Percentiles rank a stretch among this genome's conserved stretches.
Evolutionary conservation across 2,329 filamentous ascomycete species (phyloP).

Genomic region (Daldinia sp.): DNA sequence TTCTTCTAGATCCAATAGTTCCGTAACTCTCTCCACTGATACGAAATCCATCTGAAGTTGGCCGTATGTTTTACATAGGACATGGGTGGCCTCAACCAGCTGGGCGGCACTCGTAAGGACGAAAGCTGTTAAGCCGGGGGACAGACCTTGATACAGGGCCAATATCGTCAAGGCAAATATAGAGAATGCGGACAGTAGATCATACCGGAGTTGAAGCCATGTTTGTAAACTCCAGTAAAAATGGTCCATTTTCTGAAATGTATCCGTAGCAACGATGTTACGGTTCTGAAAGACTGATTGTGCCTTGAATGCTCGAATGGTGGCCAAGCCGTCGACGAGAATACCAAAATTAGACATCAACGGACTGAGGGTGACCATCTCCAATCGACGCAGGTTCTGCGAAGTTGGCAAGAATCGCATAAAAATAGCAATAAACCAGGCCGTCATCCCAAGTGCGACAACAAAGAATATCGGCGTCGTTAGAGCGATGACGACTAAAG

Average conservation of each 20-base stretch:
- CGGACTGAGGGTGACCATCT: conserved; percentile 90
- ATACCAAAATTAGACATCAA: conserved; percentile 94
- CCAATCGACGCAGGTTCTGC: conserved; percentile 83
- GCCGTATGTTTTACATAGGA: conserved; percentile 83
- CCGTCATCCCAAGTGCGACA: conserved; percentile 76
- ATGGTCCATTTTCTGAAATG: conserved; percentile 94
- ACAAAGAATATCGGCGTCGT: conserved; percentile 82
- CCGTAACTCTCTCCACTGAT: conserved; percentile 86
- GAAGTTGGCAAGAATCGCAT: conserved; percentile 83
- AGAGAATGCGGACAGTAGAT: conserved; percentile 76
- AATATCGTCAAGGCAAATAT: conserved; percentile 80
- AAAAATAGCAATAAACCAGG: conserved; percentile 80
- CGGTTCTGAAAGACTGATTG: conserved; percentile 83
- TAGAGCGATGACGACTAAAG: conserved; percentile 81
- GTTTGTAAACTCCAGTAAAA: conserved; percentile 92
- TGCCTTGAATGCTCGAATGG: conserved; percentile 84
- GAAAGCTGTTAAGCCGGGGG: conserved; percentile 84
- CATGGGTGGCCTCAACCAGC: conserved; percentile 77
- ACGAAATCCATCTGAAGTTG: conserved; percentile 93
- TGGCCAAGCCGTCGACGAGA: conserved; percentile 85
- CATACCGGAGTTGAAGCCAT: conserved; percentile 87
- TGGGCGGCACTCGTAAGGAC: conserved; percentile 78
- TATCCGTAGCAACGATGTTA: conserved; percentile 84
- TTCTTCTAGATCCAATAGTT: conserved; percentile 82
- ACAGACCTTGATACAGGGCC: conserved; percentile 79